Conservation (phyloP, 345 rosid genomes). For the Dimocarpus longan region DNA sequence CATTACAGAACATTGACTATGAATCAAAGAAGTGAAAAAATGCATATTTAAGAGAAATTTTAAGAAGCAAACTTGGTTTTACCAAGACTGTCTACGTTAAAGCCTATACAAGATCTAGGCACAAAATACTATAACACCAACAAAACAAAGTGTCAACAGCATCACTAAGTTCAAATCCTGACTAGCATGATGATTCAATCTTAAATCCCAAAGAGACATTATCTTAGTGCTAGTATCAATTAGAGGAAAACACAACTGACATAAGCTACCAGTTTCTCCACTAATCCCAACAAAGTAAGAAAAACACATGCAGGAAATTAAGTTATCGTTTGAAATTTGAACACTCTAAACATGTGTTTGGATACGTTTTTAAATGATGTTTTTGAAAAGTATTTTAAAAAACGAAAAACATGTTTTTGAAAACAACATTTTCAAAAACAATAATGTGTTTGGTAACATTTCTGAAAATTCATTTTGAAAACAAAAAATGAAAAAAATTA, state of each 20-base stretch:
- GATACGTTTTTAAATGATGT: too few relatives aligned
- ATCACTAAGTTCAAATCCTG: neutral
- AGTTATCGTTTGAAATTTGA: neutral
- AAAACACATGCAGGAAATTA: neutral
- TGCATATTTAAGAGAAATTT: neutral
- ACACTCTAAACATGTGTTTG: too few relatives aligned
- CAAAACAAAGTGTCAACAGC: neutral
- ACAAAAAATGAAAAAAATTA: too few relatives aligned
- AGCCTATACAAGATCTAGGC: neutral
- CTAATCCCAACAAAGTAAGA: neutral
- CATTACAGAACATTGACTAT: neutral
- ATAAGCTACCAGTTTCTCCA: neutral
- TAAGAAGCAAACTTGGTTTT: neutral
- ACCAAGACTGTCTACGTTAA: conserved; percentile 1
- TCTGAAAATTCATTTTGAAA: too few relatives aligned
- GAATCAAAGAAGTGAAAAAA: conserved; percentile 4
- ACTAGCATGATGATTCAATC: conserved; percentile 6
- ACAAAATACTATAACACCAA: neutral
- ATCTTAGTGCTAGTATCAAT: neutral
- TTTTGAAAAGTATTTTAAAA: too few relatives aligned
- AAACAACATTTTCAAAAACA: too few relatives aligned
- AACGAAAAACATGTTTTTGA: too few relatives aligned
- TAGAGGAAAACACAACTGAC: neutral
- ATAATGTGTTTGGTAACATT: too few relatives aligned
- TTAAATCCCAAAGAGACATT: neutral